These are phyloP conservation scores for Agrocybe pediades DNA, from an alignment of 768 basidiomycete species.

Conservation along the genomic window DNA sequence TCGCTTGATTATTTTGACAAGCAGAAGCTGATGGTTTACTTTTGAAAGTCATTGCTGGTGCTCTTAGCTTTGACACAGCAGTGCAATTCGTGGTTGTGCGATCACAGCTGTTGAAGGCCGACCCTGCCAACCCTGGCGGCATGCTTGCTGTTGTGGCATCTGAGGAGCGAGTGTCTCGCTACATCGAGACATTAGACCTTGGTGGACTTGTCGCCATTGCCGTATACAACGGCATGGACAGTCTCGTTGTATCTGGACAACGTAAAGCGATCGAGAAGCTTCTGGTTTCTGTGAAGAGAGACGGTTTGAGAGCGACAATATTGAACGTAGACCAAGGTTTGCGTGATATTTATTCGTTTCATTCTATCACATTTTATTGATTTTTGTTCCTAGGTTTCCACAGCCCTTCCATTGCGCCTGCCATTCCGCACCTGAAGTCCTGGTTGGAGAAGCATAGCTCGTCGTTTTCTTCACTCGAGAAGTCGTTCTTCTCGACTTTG, in stretches of 20 bases:
- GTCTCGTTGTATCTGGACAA: slow-evolving; percentile 31
- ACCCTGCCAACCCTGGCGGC: slow-evolving; percentile 27
- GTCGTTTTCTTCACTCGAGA: slow-evolving; percentile 19
- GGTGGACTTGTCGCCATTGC: slow-evolving; percentile 26
- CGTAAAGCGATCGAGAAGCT: slow-evolving; percentile 25
- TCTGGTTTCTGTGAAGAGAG: slow-evolving; percentile 27
- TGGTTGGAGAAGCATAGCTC: slow-evolving; percentile 29
- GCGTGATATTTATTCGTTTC: not conserved
- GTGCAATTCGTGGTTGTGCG: slow-evolving; percentile 31
- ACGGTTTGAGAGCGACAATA: slow-evolving; percentile 26
- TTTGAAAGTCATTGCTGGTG: slow-evolving; percentile 27
- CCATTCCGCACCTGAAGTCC: slow-evolving; percentile 25
- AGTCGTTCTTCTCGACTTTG: slow-evolving; percentile 31
- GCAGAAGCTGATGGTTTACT: not conserved
- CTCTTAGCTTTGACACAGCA: slow-evolving; percentile 28
- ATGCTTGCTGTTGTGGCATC: slow-evolving; percentile 34
- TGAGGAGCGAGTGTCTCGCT: slow-evolving; percentile 20
- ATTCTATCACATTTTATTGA: not conserved
- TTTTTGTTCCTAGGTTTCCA: slow-evolving; percentile 40
- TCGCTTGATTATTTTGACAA: not conserved
- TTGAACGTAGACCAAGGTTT: slow-evolving; percentile 35
- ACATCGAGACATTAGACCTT: slow-evolving; percentile 24
- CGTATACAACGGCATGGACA: slow-evolving; percentile 29
- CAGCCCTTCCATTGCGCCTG: slow-evolving; percentile 30
- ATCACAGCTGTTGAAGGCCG: slow-evolving; percentile 28